These are phyloP conservation scores for Phylloboletellus chloephorus DNA, from an alignment of 1,284 basidiomycete species.

Conservation along the genomic window DNA sequence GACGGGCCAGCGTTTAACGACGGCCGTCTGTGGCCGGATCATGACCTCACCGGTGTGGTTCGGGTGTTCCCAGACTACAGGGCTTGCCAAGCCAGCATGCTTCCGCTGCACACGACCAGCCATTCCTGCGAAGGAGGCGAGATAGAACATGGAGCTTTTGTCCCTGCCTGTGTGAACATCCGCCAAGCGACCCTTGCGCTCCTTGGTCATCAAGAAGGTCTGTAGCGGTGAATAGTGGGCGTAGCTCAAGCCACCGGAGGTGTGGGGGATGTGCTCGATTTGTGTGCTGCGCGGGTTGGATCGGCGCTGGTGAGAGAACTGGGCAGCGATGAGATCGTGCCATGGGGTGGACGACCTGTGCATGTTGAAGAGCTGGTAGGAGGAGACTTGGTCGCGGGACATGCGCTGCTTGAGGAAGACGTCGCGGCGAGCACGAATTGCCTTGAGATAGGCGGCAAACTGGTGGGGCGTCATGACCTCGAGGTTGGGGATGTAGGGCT, in stretches of 20 bases:
- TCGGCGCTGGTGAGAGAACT: conserved; percentile 32
- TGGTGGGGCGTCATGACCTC: conserved; percentile 42
- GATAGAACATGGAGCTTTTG: conserved; percentile 14
- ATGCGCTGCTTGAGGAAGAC: conserved; percentile 45
- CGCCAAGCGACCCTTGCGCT: conserved; percentile 56
- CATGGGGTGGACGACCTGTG: conserved; percentile 28
- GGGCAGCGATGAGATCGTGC: conserved; percentile 34
- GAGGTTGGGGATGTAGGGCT: conserved; percentile 39
- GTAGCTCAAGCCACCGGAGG: conserved; percentile 58
- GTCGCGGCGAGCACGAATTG: conserved; percentile 46
- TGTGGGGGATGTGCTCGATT: conserved; percentile 64
- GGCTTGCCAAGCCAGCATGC: conserved; percentile 16
- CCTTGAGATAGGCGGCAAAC: conserved; percentile 55
- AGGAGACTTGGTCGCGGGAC: conserved; percentile 21
- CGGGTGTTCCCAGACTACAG: conserved; percentile 30
- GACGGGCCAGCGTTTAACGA: conserved; percentile 28
- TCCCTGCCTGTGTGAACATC: conserved; percentile 22
- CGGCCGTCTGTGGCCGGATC: conserved; percentile 25
- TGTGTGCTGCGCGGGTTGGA: conserved; percentile 31
- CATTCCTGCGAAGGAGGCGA: conserved; percentile 33
- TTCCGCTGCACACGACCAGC: conserved; percentile 24
- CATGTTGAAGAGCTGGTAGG: conserved; percentile 32
- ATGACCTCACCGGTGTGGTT: conserved; percentile 25
- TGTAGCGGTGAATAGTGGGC: conserved; percentile 48
- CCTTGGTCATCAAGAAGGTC: conserved; percentile 43